Conservation (phyloP, 129 eudicot genomes). For the Artemisia argyi region DNA sequence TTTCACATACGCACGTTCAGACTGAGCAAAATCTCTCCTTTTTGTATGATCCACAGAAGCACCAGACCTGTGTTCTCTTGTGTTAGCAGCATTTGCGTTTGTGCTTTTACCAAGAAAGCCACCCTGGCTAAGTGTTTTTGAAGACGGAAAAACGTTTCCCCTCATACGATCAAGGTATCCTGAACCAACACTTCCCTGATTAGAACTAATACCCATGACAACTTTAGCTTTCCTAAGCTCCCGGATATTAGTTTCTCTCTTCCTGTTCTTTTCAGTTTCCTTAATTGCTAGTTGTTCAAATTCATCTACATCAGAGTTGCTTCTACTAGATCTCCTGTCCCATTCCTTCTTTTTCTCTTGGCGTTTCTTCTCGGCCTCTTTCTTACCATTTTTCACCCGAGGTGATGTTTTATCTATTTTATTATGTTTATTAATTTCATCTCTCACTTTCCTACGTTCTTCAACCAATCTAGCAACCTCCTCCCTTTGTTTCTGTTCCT, state of each 20-base stretch:
- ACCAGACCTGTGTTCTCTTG: constrained; percentile 61
- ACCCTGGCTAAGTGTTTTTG: constrained; percentile 66
- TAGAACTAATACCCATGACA: constrained; percentile 36
- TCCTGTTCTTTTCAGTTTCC: constrained; percentile 53
- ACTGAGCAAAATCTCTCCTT: constrained; percentile 47
- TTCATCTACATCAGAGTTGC: constrained; percentile 89
- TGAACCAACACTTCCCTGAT: constrained; percentile 60
- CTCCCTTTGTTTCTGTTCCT: constrained; percentile 89
- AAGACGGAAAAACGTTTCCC: constrained; percentile 84
- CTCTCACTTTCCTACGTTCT: constrained; percentile 78
- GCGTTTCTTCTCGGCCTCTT: constrained; percentile 65
- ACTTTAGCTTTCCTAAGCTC: constrained; percentile 41
- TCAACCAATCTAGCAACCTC: constrained; percentile 92
- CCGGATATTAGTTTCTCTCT: constrained; percentile 46
- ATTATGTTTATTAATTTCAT: constrained; percentile 51
- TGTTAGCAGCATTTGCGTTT: constrained; percentile 34
- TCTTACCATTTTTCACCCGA: constrained; percentile 49
- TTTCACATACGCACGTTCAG: constrained; percentile 51
- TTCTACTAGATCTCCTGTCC: constrained; percentile 71
- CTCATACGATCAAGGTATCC: constrained; percentile 78
- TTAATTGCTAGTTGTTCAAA: constrained; percentile 58
- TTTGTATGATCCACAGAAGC: constrained; percentile 40
- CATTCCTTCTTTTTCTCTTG: constrained; percentile 66
- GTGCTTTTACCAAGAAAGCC: constrained; percentile 64
- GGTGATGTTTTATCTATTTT: constrained; percentile 50